Evolutionary conservation across 805 yeast genomes (phyloP), one percentile per base, ranked within the genome.

Genomic region (Suhomyces pyralidae): DNA sequence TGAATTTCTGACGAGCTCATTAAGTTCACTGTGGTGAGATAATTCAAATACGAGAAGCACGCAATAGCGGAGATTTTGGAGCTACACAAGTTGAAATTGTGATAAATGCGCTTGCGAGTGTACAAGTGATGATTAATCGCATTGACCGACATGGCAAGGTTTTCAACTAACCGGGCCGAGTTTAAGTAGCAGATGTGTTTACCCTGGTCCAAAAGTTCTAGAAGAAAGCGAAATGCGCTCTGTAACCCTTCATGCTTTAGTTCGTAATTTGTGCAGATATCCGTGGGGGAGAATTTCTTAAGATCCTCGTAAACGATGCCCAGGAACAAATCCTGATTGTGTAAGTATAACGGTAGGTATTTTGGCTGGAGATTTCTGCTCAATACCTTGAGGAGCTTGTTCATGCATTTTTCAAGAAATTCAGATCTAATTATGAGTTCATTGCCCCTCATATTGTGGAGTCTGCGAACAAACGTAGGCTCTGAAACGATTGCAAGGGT

Each of bases 181-280:
- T 47, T 44, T 38, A 60, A 30, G 26, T 55, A 63, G 46, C 50
- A 50, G 2, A 59, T 44, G 24, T 49, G 17, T 7, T 30, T 48
- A 5, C 62, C 63, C 26, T 65, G 67, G 43, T 67, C 69, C 28
- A 67, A 49, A 9, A 57, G 24, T 46, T 65, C 64, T 20, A 68
- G 51, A 20, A 67, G 42, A 36, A 63, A 58, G n/a, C 7, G 26
- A 10, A 42, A 20, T 14, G 45, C 15, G 2, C 22, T 6, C 7
- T 24, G 19, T 3, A 38, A n/a, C 24, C 42, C 42, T 17, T 38
- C 42, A 9, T 17, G 24, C 14, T 38, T n/a, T n/a, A n/a, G 17
- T n/a, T 32, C 36, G 36, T n/a, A 5, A n/a, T 7, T 32, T n/a
- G 15, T n/a, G 17, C 36, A 32, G 36, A 32, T 32, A n/a, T 32